Base-by-base conservation (phyloP, 148 eudicot genomes). In the Vaccinium corymbosum region DNA sequence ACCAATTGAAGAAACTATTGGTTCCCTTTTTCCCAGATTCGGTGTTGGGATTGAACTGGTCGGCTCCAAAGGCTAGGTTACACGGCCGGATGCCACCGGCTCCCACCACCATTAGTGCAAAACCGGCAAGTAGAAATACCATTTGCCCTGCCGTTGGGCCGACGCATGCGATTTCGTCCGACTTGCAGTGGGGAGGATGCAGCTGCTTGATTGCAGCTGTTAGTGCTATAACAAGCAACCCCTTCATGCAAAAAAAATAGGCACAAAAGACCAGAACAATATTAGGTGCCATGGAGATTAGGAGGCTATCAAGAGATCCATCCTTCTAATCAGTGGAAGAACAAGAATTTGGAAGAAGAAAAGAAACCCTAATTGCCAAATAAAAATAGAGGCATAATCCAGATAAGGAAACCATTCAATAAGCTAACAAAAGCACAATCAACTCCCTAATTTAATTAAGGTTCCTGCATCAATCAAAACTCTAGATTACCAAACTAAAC, bases 1-100 rank as follows among this genome's bases (percentile, higher is more conserved):
- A 95, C 98, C 98, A 95, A 42, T 95, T 95, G 91, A 95, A 93
- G 89, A 94, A 95, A 81, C 98, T 95, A 68, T 91, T 88, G 86
- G 93, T 91, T 17, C 98, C 97, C 82, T 88, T 90, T 75, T 94
- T 95, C 0, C 98, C 98, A 3, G 97, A 89, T 78, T 95, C 95
- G 0, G 93, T 90, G 13, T 89, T 87, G 19, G 98, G 98, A 56
- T 95, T 90, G 90, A 95, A 95, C 62, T 95, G 98, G 81, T 95
- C 98, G 3, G 93, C 98, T n/a, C 98, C 98, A 76, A 95, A 95
- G 17, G 98, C 95, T 11, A 95, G 84, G 91, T 94, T 95, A 80
- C 98, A 95, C 0, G 98, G 98, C 42, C 98, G 83, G 38, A 94
- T 87, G 3, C 95, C 95, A 0, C 88, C 97, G 8, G 97, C 98